Base-by-base conservation (phyloP, 1,139 yeast species). In the Cylindricascospora bacillispora region DNA sequence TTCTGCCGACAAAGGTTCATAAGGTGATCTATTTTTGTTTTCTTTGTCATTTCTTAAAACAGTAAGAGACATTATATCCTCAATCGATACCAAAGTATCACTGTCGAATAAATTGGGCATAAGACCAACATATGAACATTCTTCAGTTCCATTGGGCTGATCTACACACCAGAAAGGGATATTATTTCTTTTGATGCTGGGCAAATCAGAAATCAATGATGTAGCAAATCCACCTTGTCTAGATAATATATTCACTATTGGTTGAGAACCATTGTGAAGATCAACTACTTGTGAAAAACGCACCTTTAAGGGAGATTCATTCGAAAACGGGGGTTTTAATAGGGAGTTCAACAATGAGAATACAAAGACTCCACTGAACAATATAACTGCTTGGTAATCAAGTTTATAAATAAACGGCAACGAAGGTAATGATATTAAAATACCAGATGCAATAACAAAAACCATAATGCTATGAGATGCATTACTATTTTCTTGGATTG, bases 321-420 rank as follows among this genome's bases (percentile, higher is more conserved):
- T 59, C 19, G 72, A 67, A 47, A 76, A 79, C 7, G 93, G 77
- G 7, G 58, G 54, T 15, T 59, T 49, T 11, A 57, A 39, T 7
- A 63, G 42, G 2, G 72, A 53, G 4, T 53, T 38, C 3, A 62
- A 38, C 1, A 65, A 54, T 1, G 72, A 65, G 19, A 54, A 37
- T 17, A 61, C 30, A 5, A 64, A 47, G 4, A 61, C 35, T 2
- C 56, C 36, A 1, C 65, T 32, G 14, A 72, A 45, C 0, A 60
- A 44, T 6, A 67, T 41, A 4, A 71, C 61, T 27, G 73, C 54
- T 17, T 69, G 41, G 30, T 65, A 62, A 49, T 79, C 79, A 29
- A 80, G 48, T 44, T 79, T 77, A 56, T 78, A 78, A 25, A 73
- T 60, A 47, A 82, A 82, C 6, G 93, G 89, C 29, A 80, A 47